Evolutionary conservation across 805 yeast genomes (phyloP), one percentile per base, ranked within the genome.

Genomic region (Yueomyces sinensis): DNA sequence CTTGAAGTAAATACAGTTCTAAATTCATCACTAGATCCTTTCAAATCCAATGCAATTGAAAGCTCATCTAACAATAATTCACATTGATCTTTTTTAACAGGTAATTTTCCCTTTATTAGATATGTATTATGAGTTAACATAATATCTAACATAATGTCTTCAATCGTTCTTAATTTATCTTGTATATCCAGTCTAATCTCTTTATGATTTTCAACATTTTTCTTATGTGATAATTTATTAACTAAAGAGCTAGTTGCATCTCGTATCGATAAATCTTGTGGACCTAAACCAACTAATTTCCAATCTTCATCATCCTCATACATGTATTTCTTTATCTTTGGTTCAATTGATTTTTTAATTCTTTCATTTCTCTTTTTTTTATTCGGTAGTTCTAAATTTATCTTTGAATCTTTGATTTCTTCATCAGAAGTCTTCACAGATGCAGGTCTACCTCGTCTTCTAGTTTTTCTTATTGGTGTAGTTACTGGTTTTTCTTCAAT

Each of bases 251-350:
- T 44, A 4, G 43, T 37, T 18, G 35, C 15, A 11, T 39, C 19
- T 9, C 42, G 38, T 1, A 52, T 28, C 3, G 47, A 37, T 13
- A 41, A 29, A 38, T 55, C 55, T 37, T 55, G 60, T 7, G 57
- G 55, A 4, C 60, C 60, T 38, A 50, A 32, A 3, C 60, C 60
- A 3, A 54, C 53, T 7, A 49, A 33, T 14, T 43, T 34, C 58
- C 58, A 52, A 41, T 54, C 52, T 30, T 43, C 57, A 36, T 55
- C 60, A 37, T 52, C 54, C 11, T 52, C 56, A 32, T 49, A 55
- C 29, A 44, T 38, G 35, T 49, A 55, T 32, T 37, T 41, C 3
- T 31, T 38, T 11, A 38, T 31, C 17, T 39, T 32, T 2, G 38
- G 39, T 11, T 17, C 24, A 27, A 37, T 34, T n/a, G 31, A 31